Conservation (phyloP, 163 green algal genomes). For the Trebouxia gelatinosa region DNA sequence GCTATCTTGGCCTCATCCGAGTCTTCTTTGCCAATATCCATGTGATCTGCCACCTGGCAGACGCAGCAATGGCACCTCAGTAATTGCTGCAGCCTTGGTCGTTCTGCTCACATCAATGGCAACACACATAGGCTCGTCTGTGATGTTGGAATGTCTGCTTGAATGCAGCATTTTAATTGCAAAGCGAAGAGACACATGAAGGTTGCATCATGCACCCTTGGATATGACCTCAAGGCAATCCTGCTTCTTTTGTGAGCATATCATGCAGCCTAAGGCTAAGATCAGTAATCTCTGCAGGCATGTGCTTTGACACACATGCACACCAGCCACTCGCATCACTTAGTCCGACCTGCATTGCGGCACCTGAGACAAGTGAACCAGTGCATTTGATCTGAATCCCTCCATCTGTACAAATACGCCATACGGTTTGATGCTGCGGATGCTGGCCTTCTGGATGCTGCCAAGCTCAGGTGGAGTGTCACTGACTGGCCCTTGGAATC, state of each 20-base stretch:
- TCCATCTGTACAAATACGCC: conserved; percentile 81
- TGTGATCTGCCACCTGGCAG: conserved; percentile 44
- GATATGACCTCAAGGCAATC: too few species aligned
- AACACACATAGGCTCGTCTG: too few species aligned
- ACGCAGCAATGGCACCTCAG: too few species aligned
- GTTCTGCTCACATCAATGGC: too few species aligned
- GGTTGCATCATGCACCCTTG: too few species aligned
- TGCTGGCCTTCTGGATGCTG: conserved; percentile 54
- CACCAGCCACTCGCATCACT: neutral
- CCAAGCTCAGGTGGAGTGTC: conserved; percentile 59
- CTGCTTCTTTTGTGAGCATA: too few species aligned
- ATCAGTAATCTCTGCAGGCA: too few species aligned
- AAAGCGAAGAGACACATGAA: too few species aligned
- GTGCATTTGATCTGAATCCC: conserved; percentile 67
- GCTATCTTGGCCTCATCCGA: conserved; percentile 66
- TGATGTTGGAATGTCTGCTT: too few species aligned
- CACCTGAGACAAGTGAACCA: conserved; percentile 77
- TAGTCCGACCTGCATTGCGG: neutral
- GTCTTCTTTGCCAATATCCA: conserved; percentile 46
- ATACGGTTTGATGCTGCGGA: conserved; percentile 80
- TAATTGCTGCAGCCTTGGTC: neutral
- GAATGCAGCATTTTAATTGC: too few species aligned
- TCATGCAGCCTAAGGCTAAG: too few species aligned
- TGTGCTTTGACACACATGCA: conserved; percentile 2
- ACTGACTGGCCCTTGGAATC: conserved; percentile 22